Base-by-base conservation (phyloP, 2,329 filamentous ascomycete genomes). In the Cercospora beticola region DNA sequence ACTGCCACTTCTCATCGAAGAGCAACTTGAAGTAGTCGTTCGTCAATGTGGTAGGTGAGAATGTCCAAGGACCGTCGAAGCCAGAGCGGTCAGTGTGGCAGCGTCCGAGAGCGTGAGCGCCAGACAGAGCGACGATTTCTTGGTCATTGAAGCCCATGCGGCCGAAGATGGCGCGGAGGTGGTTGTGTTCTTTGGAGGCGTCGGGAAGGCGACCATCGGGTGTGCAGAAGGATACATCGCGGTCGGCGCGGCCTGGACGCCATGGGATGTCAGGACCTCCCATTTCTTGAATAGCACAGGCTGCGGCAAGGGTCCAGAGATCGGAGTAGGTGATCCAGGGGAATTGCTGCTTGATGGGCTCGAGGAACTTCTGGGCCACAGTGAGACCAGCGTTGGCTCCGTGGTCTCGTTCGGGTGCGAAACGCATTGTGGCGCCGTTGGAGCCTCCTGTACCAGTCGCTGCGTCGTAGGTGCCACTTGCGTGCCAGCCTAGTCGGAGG, bases 61-160 rank as follows among this genome's bases (percentile, higher is more conserved):
- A 95, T 74, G 92, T 93, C 93, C 93, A 97, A 65, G 93, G 93
- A 1, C 95, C 95, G 1, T 91, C 87, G 81, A 88, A 98, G 71
- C 94, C 94, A 72, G 89, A 93, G 79, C 94, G 92, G 82, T 95
- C 91, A 8, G 89, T 86, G 86, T 98, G 95, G 85, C 92, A 96
- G 74, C 94, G 92, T 71, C 94, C 94, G 43, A 97, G 87, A 64
- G 92, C 91, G 83, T 97, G 93, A 60, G 91, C 93, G 74, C 93
- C 93, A 26, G 86, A 86, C 64, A 98, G 87, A 31, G 94, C 95
- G 57, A 97, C 94, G 79, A 98, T 98, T 83, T 97, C 94, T 78
- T 92, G 92, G 83, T 99, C 94, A 81, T 95, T 91, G 87, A 97
- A 98, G 74, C 94, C 94, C 94, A 98, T 98, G 79, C 94, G 93